Percentiles rank a stretch among this genome's conserved stretches.
Evolutionary conservation across 768 basidiomycete species (phyloP).

Genomic region (Auricularia heimuer): DNA sequence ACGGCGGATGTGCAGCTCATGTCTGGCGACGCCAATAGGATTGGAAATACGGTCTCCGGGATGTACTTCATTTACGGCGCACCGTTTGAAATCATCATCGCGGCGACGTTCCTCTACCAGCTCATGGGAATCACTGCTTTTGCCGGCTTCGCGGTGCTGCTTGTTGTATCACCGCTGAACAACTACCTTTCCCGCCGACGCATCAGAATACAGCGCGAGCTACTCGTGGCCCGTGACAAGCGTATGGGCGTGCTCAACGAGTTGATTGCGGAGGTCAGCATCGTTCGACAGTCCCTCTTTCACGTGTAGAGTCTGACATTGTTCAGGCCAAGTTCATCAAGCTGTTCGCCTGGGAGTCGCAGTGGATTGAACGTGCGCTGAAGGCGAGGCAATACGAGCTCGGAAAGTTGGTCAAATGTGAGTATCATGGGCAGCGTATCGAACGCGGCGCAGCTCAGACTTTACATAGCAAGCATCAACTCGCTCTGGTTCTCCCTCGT

Average conservation of each 20-base stretch:
- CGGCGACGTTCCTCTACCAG: slow-evolving; percentile 68
- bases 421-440: slow-evolving; percentile 1
- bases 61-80: slow-evolving; percentile 59
- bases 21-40: slow-evolving; percentile 64
- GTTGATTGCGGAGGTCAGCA: slow-evolving; percentile 52
- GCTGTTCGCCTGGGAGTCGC: slow-evolving; percentile 74
- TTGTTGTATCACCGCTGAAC: slow-evolving; percentile 64
- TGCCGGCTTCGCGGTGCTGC: slow-evolving; percentile 59
- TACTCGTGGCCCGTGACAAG: slow-evolving; percentile 56
- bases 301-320: background rate
- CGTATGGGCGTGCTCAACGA: slow-evolving; percentile 73
- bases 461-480: slow-evolving; percentile 52
- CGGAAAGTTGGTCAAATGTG: slow-evolving; percentile 61
- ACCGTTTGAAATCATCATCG: slow-evolving; percentile 72
- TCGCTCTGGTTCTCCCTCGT: slow-evolving; percentile 58
- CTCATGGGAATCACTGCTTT: slow-evolving; percentile 25
- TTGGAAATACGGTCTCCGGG: slow-evolving; percentile 34
- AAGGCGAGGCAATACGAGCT: slow-evolving; percentile 42
- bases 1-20: slow-evolving; percentile 45
- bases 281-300: background rate
- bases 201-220: slow-evolving; percentile 50
- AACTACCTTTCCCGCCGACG: slow-evolving; percentile 50
- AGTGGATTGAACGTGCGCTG: slow-evolving; percentile 58
- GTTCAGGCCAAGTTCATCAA: slow-evolving; percentile 63
- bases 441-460: background rate